Base-by-base conservation (phyloP, 768 basidiomycete species). In the Clathrus columnatus region DNA sequence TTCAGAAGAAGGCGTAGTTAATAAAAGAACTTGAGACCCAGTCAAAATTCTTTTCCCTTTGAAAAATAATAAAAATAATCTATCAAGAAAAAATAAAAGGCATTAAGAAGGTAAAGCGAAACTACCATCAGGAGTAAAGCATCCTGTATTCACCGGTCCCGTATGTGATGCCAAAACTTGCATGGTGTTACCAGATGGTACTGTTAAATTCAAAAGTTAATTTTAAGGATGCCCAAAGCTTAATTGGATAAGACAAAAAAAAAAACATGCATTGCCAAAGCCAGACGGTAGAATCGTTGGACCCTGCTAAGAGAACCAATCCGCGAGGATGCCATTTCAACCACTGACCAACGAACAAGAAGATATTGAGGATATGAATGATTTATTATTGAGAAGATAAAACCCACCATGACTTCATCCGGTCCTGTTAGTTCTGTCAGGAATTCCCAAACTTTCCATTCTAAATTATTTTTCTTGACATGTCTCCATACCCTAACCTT, bases 241-340 rank as follows among this genome's bases (percentile, higher is more conserved):
- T 26, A 26, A 21, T 26, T 20, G 41, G 4, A 50, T 46, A 14
- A 2, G 59, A 51, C 26, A 20, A 36, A 42, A 23, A 48, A 45
- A 20, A 47, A 18, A n/a, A 70, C 85, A 62, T 69, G 96, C 95
- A 72, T 74, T 97, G 91, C 93, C 93, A 99, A 60, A 99, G 73
- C 96, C 96, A 99, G 23, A 92, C 82, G 0, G 89, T 95, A 6
- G 85, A 80, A 68, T 98, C 95, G 61, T 95, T 91, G 7, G 90
- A 87, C 42, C 96, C 96, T 0, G 89, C 92, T 4, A 97, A 76
- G 0, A 99, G 77, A 1, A 95, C 85, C 36, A 75, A 70, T 5
- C 94, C 96, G 67, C 85, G 94, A 0, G 96, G 96, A 74, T 99
- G 96, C 95, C 95, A 99, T 72, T 82, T 76, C 49, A 98, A 65